Base-by-base conservation (phyloP, 176 grass and related monocot genomes). In the sorghum (Sorghum bicolor) region DNA sequence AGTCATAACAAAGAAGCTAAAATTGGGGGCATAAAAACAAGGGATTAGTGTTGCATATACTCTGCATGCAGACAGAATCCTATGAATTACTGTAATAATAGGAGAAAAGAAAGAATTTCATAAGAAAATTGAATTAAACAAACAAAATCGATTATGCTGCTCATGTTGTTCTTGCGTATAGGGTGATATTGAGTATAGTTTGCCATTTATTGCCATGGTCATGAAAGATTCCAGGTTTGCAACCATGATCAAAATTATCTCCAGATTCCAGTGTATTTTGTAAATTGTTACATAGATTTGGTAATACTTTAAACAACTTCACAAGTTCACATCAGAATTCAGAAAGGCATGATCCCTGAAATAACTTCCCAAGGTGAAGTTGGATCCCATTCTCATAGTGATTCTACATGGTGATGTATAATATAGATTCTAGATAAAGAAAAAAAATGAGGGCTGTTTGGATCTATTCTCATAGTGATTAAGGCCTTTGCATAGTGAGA, bases 1-100 rank as follows among this genome's bases (percentile, higher is more conserved):
- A 72, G 20, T 82, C 32, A 16, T 82, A 80, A 60, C 40, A 88
- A 71, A 38, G 8, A 50, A 70, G n/a, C 37, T n/a, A 79, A 72
- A 34, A 11, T 10, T 78, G 36, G 22, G 17, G 39, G 37, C 25
- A 55, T 6, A 50, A 72, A 70, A 17, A 3, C 0, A 26, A 9
- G 39, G 9, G 5, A 61, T 12, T 52, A 74, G 8, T 57, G 60
- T 53, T 50, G 52, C 15, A 65, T 24, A 37, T 22, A 78, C 13
- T 64, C 40, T 20, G 43, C 38, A 82, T 39, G 63, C 32, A 70
- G n/a, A 67, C 16, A 64, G 40, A 87, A 64, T 14, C 36, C 39
- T 36, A n/a, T 12, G 15, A 30, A 69, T 82, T 60, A 43, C 11
- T 44, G 14, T 55, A 78, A 64, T 55, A 83, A 71, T 30, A 84